Percentiles rank a stretch among this genome's conserved stretches.
phyloP scores from a whole-genome alignment of 306 rosid species.

The Canavalia ensiformis region DNA sequence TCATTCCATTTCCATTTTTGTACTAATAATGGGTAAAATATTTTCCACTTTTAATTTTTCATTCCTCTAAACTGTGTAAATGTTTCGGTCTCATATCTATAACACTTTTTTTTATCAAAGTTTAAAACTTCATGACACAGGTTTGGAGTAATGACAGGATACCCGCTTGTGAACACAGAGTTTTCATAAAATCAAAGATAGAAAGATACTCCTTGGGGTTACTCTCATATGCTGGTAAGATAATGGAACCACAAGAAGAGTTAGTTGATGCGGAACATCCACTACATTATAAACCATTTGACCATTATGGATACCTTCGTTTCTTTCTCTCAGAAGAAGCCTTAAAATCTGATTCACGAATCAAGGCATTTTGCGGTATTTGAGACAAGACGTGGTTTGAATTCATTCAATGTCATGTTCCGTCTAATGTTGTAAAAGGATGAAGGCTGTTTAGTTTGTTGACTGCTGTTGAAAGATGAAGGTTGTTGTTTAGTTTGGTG shows the following conservation, averaged over 20 bases:
- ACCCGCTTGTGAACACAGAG: conserved; percentile 43
- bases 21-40: not conserved
- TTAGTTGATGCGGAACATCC: conserved; percentile 51
- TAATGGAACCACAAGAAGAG: conserved; percentile 40
- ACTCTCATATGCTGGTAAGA: conserved; percentile 28
- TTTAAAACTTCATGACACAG: not conserved
- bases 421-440: no score
- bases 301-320: conserved; percentile 51
- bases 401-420: not conserved
- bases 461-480: no score
- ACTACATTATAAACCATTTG: conserved; percentile 42
- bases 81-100: no score
- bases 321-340: conserved; percentile 47
- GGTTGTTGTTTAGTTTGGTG: no score
- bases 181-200: conserved; percentile 17
- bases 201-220: conserved; percentile 46
- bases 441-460: no score
- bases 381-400: not conserved
- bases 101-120: not conserved
- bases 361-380: conserved; percentile 48
- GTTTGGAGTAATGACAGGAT: conserved; percentile 52
- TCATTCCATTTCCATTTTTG: not conserved
- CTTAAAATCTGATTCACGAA: conserved; percentile 8
- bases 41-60: no score
- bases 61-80: no score